Percentiles rank a stretch among this genome's conserved stretches.
Conservation (phyloP, 1,284 basidiomycete species). For the Leccinum subrobustum region DNA sequence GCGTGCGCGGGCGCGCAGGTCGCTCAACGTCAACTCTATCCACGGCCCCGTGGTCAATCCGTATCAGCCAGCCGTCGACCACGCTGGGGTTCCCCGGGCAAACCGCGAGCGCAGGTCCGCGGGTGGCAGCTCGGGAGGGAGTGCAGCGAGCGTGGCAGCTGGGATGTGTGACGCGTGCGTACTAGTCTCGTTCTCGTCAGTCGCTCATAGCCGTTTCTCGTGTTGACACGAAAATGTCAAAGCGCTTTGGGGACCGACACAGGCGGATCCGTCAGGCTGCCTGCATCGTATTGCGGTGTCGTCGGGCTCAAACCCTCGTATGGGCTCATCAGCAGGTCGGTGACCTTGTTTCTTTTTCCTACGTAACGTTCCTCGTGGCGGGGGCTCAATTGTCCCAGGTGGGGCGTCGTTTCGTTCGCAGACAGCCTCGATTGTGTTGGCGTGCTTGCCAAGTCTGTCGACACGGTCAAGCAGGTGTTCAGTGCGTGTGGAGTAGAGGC, state of each 20-base stretch:
- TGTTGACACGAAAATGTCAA: constrained; percentile 15
- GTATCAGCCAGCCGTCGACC: constrained; percentile 32
- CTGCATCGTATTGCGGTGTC: constrained; percentile 92
- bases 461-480: constrained; percentile 55
- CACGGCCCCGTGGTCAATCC: constrained; percentile 85
- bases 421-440: constrained; percentile 96
- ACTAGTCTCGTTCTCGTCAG: background rate
- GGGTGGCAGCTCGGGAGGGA: constrained; percentile 84
- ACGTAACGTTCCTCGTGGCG: constrained; percentile 1
- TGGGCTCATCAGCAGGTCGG: constrained; percentile 83
- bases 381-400: constrained; percentile 45
- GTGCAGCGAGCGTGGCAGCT: constrained; percentile 79
- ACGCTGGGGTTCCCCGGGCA: constrained; percentile 22
- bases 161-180: constrained; percentile 79
- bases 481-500: constrained; percentile 38
- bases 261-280: constrained; percentile 90
- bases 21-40: constrained; percentile 66
- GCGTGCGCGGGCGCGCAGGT: constrained; percentile 42
- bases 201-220: background rate
- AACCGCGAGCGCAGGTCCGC: constrained; percentile 58
- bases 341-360: background rate
- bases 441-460: constrained; percentile 62
- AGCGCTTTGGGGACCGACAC: constrained; percentile 95
- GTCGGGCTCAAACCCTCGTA: constrained; percentile 95
- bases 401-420: constrained; percentile 91